phyloP scores from a whole-genome alignment of 257 asterid genomes.

The Cordia subcordata region DNA sequence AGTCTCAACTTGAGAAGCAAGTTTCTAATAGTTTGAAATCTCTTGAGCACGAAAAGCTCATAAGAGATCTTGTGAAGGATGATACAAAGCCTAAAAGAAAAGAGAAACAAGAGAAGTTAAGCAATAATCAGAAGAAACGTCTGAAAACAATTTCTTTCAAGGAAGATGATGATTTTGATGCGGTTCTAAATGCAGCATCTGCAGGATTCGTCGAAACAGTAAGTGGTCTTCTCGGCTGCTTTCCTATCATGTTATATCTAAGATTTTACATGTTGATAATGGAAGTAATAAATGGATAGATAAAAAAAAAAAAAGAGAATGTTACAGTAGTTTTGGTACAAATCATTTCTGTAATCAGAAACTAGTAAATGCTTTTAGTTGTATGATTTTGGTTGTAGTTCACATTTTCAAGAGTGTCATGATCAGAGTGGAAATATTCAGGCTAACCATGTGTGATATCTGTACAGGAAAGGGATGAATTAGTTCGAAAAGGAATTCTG shows the following conservation, averaged over 20 bases:
- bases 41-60: conserved; percentile 32
- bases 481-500: conserved; percentile 84
- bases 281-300: background rate
- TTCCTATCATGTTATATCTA: no score
- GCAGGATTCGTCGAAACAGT: conserved; percentile 94
- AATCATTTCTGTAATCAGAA: no score
- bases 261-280: background rate
- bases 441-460: conserved; percentile 19
- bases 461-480: conserved; percentile 91
- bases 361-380: background rate
- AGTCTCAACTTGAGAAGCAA: conserved; percentile 70
- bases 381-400: background rate
- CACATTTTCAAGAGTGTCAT: background rate
- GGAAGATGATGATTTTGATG: conserved; percentile 88
- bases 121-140: conserved; percentile 42
- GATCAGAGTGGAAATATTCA: background rate
- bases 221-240: conserved; percentile 28
- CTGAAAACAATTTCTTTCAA: conserved; percentile 48
- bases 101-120: conserved; percentile 35
- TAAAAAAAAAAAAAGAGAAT: no score
- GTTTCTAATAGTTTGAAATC: conserved; percentile 43
- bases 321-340: no score
- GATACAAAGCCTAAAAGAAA: conserved; percentile 41
- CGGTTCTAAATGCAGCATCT: conserved; percentile 78
- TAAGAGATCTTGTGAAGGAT: conserved; percentile 55